phyloP scores from a whole-genome alignment of 2,329 filamentous ascomycete species.

The Ophiostoma ips region DNA sequence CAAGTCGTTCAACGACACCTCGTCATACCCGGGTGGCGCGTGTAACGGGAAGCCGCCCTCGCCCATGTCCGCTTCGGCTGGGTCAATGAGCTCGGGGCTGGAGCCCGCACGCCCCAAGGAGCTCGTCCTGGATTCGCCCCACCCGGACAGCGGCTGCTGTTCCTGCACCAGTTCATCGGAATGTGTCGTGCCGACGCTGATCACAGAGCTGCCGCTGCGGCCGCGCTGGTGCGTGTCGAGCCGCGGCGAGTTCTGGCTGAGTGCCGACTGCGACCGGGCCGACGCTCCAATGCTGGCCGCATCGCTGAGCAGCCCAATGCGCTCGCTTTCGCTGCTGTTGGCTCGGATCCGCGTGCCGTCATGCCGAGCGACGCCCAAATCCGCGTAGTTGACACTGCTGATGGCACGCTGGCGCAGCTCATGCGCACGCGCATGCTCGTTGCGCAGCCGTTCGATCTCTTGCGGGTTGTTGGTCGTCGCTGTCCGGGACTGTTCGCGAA shows the following conservation, averaged over 20 bases:
- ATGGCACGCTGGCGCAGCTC: constrained; percentile 51
- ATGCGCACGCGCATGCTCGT: constrained; percentile 41
- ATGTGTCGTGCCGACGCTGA: constrained; percentile 34
- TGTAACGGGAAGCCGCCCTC: constrained; percentile 30
- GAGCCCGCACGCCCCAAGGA: constrained; percentile 27
- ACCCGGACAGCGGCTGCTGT: constrained; percentile 11
- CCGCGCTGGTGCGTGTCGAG: constrained; percentile 26
- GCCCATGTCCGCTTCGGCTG: constrained; percentile 30
- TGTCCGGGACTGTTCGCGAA: constrained; percentile 43
- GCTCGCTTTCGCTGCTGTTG: constrained; percentile 59
- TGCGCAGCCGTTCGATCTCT: constrained; percentile 45
- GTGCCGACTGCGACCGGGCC: constrained; percentile 20
- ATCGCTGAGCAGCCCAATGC: constrained; percentile 55
- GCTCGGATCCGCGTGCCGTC: constrained; percentile 64
- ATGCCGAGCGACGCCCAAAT: constrained; percentile 60
- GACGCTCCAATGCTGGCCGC: constrained; percentile 45
- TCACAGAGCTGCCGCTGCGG: constrained; percentile 36
- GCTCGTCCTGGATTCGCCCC: constrained; percentile 23
- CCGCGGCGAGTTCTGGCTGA: constrained; percentile 10
- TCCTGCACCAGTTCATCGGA: constrained; percentile 5
- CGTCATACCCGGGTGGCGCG: constrained; percentile 38
- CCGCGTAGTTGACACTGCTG: constrained; percentile 63
- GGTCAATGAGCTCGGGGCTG: constrained; percentile 37
- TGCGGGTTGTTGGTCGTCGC: constrained; percentile 32
- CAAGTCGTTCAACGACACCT: constrained; percentile 20